phyloP scores from a whole-genome alignment of 768 basidiomycete genomes.

The Russula emetica region DNA sequence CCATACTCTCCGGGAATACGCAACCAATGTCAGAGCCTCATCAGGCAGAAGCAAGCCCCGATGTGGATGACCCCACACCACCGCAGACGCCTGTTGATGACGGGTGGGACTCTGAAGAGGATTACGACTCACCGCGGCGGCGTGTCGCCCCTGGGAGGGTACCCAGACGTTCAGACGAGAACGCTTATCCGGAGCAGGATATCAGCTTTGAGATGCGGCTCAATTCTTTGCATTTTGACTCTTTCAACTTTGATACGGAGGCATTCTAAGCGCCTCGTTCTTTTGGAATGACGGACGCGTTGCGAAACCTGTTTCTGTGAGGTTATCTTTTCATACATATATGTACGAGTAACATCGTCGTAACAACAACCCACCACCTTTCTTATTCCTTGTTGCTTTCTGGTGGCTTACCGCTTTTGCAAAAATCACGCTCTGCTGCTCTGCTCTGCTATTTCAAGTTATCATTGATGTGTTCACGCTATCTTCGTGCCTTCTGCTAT shows the following conservation, averaged over 20 bases:
- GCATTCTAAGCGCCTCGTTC: constrained; percentile 39
- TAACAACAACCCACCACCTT: constrained; percentile 5
- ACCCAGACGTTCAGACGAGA: background rate
- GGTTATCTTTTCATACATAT: constrained; percentile 9
- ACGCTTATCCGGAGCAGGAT: constrained; percentile 33
- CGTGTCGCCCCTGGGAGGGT: constrained; percentile 1
- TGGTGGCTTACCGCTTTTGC: constrained; percentile 3
- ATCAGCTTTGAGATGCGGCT: constrained; percentile 60
- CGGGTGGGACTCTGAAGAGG: constrained; percentile 21
- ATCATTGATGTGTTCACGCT: constrained; percentile 16
- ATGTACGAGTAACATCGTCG: constrained; percentile 20
- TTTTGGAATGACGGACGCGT: constrained; percentile 1
- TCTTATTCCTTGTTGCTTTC: background rate
- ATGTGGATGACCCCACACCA: background rate
- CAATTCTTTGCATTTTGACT: constrained; percentile 70
- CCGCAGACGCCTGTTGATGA: constrained; percentile 16
- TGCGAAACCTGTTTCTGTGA: constrained; percentile 4
- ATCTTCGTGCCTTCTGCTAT: constrained; percentile 11
- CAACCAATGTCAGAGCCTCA: constrained; percentile 22
- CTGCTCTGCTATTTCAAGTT: background rate
- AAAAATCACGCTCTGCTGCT: constrained; percentile 14
- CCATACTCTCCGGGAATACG: constrained; percentile 31
- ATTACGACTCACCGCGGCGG: constrained; percentile 24
- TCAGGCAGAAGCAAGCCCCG: background rate
- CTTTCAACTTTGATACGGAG: constrained; percentile 61